Base-by-base conservation (phyloP, 345 rosid species). In the Populus pruinosa region DNA sequence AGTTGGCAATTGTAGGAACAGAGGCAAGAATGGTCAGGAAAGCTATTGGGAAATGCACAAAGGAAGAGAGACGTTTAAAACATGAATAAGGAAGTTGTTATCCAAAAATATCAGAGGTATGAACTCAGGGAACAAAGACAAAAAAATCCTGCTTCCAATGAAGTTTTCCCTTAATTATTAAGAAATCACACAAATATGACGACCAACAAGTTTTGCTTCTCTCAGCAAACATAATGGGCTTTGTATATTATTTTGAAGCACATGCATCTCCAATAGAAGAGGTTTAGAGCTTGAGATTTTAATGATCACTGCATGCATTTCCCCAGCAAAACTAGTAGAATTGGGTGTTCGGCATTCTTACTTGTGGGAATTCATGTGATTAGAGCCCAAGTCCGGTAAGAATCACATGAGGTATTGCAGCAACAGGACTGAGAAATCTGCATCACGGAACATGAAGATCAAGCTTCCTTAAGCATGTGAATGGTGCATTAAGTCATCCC, bases 361-460 rank as follows among this genome's bases (percentile, higher is more conserved):
- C 98, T 87, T 85, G 88, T 67, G 99, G 96, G 80, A 95, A 95
- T 5, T 96, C 94, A 35, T 44, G 86, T 2, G 83, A 86, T 56
- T 85, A 88, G 5, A 93, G 92, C 74, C 99, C 98, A 35, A 93
- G 89, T 27, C 92, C 98, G 12, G 95, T 92, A 70, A 95, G 97
- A 86, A 88, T 86, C 38, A 92, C 96, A 33, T 92, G 87, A 74
- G 99, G 99, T 82, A 83, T 88, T 36, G 90, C 93, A 10, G 99
- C 89, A 41, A 93, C 89, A 71, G 98, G 99, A 76, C 83, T 84
- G 29, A 93, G 91, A 85, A 84, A 93, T 85, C 98, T 95, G 82
- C 84, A 81, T 39, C 80, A 73, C 67, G 80, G 25, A 8, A 61
- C n/a, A 82, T 33, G 25, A 41, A 76, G 74, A 23, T 8, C 43